Evolutionary conservation across 805 yeast species (phyloP).

Genomic region (Yamadazyma sp.): DNA sequence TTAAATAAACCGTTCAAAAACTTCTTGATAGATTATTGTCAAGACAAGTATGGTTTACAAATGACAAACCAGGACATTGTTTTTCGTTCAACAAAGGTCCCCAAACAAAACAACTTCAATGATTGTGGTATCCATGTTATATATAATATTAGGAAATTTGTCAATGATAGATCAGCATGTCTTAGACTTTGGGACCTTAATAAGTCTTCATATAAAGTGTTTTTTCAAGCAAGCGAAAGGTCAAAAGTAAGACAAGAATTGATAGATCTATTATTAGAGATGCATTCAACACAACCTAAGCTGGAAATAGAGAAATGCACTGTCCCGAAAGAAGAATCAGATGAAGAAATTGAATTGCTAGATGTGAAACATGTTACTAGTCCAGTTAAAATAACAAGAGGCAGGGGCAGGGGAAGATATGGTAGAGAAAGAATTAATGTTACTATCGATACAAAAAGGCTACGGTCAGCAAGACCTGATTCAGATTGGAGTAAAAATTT

Average conservation of each 20-base stretch:
- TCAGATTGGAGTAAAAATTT: no score
- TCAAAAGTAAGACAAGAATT: slow-evolving; percentile 25
- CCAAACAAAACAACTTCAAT: slow-evolving; percentile 81
- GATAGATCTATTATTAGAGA: slow-evolving; percentile 20
- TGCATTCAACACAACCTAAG: slow-evolving; percentile 8
- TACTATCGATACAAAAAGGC: slow-evolving; percentile 5
- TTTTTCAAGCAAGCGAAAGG: slow-evolving; percentile 29
- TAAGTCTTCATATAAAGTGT: slow-evolving; percentile 8
- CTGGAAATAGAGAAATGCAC: slow-evolving; percentile 7
- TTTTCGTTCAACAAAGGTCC: slow-evolving; percentile 55
- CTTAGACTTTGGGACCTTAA: slow-evolving; percentile 44
- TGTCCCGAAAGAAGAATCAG: slow-evolving; percentile 4
- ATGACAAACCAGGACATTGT: slow-evolving; percentile 47
- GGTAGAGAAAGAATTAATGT: slow-evolving; percentile 1
- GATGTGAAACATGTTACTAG: slow-evolving; percentile 1
- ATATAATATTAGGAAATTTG: slow-evolving; percentile 61
- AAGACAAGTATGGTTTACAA: slow-evolving; percentile 52
- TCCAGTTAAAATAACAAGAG: slow-evolving; percentile 2
- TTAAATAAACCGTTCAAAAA: slow-evolving; percentile 51
- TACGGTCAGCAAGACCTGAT: not conserved
- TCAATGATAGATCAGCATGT: slow-evolving; percentile 47
- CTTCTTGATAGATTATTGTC: slow-evolving; percentile 67
- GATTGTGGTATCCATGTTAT: slow-evolving; percentile 96
- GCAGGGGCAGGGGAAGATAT: slow-evolving; percentile 1
- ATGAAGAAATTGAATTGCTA: slow-evolving; percentile 9